phyloP scores from a whole-genome alignment of 768 basidiomycete species.

The Nidula microcarpa region DNA sequence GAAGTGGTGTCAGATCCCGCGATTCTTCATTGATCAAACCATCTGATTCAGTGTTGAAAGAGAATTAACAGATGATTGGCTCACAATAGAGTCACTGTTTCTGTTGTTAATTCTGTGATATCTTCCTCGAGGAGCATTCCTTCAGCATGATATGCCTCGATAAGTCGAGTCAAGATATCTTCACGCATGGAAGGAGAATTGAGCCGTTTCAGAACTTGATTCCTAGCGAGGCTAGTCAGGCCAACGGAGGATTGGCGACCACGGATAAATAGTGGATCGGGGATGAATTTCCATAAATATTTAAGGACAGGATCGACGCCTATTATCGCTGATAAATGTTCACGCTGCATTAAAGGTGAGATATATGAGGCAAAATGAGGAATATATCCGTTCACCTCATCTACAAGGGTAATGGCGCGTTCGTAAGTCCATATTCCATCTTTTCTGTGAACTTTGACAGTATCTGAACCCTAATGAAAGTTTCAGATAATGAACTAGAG shows the following conservation, averaged over 20 bases:
- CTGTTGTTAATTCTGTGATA: not conserved
- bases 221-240: not conserved
- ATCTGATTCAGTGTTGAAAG: not conserved
- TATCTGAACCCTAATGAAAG: slow-evolving; percentile 17
- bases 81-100: not conserved
- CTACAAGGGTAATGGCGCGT: slow-evolving; percentile 16
- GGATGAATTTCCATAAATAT: not conserved
- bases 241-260: not conserved
- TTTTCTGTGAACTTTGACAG: slow-evolving; percentile 8
- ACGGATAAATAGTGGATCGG: not conserved
- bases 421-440: not conserved
- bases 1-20: slow-evolving; percentile 31
- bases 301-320: not conserved
- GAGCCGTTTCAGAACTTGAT: not conserved
- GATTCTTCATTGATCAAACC: slow-evolving; percentile 21
- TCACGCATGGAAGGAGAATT: not conserved
- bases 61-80: not conserved
- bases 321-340: not conserved
- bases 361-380: not conserved
- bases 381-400: slow-evolving; percentile 14
- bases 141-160: not conserved
- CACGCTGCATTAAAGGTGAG: not conserved
- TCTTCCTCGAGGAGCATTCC: not conserved
- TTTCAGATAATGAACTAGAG: too few species aligned
- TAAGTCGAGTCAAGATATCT: not conserved